These are phyloP conservation scores for Vitis hybrid DNA, from an alignment of 177 flowering plant species.

Conservation along the genomic window DNA sequence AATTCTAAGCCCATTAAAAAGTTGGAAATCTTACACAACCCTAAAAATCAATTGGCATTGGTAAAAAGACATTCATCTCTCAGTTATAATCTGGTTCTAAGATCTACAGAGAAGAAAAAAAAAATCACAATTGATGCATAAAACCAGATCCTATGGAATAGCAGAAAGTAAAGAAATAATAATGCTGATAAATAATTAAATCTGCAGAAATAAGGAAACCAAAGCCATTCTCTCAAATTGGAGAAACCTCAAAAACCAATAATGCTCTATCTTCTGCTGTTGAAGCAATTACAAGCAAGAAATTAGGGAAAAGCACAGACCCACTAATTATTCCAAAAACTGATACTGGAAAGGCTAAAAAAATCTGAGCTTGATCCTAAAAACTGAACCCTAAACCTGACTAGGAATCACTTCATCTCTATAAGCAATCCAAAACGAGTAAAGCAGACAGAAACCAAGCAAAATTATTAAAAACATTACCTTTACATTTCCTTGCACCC, in stretches of 20 bases:
- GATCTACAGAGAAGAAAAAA: neutral
- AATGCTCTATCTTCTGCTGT: neutral
- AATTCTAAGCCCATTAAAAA: no score
- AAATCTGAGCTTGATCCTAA: slow-evolving; percentile 12
- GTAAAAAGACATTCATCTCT: no score
- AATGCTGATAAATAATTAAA: neutral
- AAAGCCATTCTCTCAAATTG: neutral
- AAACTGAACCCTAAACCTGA: slow-evolving; percentile 9
- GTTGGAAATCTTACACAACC: no score
- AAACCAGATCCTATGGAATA: neutral
- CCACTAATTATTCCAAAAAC: slow-evolving; percentile 13
- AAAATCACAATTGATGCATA: slow-evolving; percentile 1
- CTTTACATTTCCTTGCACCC: slow-evolving; percentile 43
- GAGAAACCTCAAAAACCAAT: neutral
- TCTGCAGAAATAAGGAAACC: neutral
- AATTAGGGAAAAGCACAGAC: slow-evolving; percentile 9
- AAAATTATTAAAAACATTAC: slow-evolving; percentile 6
- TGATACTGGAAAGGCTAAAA: slow-evolving; percentile 17
- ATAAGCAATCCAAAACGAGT: slow-evolving; percentile 13
- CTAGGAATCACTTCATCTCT: slow-evolving; percentile 10
- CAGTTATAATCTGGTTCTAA: no score
- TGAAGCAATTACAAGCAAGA: slow-evolving; percentile 5
- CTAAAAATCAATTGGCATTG: no score
- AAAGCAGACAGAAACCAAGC: slow-evolving; percentile 15
- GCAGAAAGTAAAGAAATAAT: neutral